phyloP scores from a whole-genome alignment of 2,329 filamentous ascomycete species.

The Exophiala oligosperma region DNA sequence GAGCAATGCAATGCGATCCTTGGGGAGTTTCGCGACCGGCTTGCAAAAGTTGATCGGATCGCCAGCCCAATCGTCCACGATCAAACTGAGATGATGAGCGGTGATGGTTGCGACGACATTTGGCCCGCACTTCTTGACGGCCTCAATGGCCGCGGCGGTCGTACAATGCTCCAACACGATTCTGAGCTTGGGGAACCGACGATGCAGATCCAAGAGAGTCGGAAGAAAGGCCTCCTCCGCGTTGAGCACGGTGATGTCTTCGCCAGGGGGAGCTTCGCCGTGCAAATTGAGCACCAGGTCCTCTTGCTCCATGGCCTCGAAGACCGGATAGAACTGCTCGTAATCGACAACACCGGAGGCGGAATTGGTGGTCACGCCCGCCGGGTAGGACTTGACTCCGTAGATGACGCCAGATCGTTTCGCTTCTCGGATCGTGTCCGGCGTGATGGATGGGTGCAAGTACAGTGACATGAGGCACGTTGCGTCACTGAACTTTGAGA shows the following conservation, averaged over 20 bases:
- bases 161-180: conserved; percentile 75
- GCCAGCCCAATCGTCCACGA: conserved; percentile 70
- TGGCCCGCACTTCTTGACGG: conserved; percentile 73
- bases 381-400: conserved; percentile 55
- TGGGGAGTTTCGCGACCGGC: conserved; percentile 70
- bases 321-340: conserved; percentile 58
- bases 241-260: conserved; percentile 59
- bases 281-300: conserved; percentile 90
- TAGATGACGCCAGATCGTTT: conserved; percentile 65
- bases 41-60: conserved; percentile 81
- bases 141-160: conserved; percentile 75
- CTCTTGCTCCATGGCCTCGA: conserved; percentile 84
- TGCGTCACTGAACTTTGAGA: conserved; percentile 42
- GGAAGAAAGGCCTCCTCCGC: conserved; percentile 79
- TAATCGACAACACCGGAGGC: conserved; percentile 49
- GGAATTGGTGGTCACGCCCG: conserved; percentile 60
- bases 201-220: conserved; percentile 71
- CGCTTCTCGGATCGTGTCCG: conserved; percentile 70
- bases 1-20: conserved; percentile 71
- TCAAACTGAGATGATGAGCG: conserved; percentile 80
- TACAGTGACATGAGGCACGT: conserved; percentile 75
- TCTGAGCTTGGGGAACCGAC: conserved; percentile 69
- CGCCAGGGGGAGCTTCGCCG: conserved; percentile 67
- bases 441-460: conserved; percentile 63
- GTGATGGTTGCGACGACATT: conserved; percentile 81